Evolutionary conservation across 441 rosid genomes (phyloP).

Genomic region (Hura crepitans): DNA sequence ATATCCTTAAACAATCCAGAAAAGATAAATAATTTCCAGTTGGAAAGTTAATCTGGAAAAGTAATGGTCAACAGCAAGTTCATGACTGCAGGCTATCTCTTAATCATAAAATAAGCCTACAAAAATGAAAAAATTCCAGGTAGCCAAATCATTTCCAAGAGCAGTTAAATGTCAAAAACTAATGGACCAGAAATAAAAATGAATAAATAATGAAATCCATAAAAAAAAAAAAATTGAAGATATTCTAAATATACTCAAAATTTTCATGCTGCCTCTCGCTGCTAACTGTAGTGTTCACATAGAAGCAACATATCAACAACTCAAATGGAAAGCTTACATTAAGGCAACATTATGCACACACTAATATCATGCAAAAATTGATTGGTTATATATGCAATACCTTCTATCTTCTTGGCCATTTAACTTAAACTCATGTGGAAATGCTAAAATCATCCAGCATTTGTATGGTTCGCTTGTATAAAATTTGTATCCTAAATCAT

Average conservation of each 20-base stretch:
- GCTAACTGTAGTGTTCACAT: not conserved
- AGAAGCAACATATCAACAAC: not conserved
- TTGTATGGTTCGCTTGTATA: not conserved
- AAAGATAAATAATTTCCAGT: not conserved
- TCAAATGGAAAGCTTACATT: not conserved
- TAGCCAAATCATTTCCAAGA: too few relatives aligned
- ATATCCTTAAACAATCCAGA: not conserved
- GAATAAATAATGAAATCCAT: not conserved
- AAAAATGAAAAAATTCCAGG: too few relatives aligned
- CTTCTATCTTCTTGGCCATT: not conserved
- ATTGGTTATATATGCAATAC: not conserved
- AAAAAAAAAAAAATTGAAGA: not conserved
- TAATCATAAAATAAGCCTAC: not conserved
- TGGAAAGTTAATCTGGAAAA: not conserved
- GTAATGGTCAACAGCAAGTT: not conserved
- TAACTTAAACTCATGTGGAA: not conserved
- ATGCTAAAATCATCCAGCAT: not conserved
- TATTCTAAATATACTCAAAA: not conserved
- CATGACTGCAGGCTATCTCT: not conserved
- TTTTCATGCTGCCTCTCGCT: not conserved
- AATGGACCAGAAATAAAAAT: not conserved
- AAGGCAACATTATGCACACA: not conserved
- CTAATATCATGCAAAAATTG: not conserved
- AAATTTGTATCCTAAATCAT: not conserved
- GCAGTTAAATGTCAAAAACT: too few relatives aligned